A percentile compares a stretch with the other conserved stretches of the same genome.
Conservation (phyloP, 2,329 filamentous ascomycete genomes). For the Emmonsiellopsis sp. region DNA sequence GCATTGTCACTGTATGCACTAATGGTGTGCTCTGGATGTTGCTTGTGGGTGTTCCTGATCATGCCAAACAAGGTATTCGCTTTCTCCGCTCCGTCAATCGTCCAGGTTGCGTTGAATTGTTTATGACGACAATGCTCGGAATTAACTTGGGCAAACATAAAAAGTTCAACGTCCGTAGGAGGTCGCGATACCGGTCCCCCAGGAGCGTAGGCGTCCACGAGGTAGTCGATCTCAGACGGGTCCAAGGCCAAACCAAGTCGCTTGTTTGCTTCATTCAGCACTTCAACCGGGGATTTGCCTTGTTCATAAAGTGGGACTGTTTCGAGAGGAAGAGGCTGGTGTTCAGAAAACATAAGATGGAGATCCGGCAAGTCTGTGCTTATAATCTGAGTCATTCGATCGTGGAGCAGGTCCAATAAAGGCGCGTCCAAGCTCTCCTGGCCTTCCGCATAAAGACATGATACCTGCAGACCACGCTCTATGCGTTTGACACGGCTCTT, state of each 20-base stretch:
- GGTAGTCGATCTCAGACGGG: conserved; percentile 80
- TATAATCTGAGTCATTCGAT: conserved; percentile 92
- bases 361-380: conserved; percentile 59
- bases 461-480: conserved; percentile 75
- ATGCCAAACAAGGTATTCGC: conserved; percentile 80
- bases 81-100: conserved; percentile 77
- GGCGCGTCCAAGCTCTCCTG: conserved; percentile 47
- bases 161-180: conserved; percentile 86
- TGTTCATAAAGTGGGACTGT: conserved; percentile 65
- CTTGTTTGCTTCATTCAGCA: conserved; percentile 75
- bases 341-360: conserved; percentile 68
- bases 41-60: conserved; percentile 90
- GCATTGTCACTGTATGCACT: conserved; percentile 98
- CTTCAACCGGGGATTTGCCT: conserved; percentile 56
- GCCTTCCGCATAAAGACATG: conserved; percentile 52
- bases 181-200: conserved; percentile 50
- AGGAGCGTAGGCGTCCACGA: conserved; percentile 72
- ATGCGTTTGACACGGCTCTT: conserved; percentile 64
- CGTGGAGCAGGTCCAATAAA: conserved; percentile 61
- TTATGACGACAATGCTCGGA: conserved; percentile 87
- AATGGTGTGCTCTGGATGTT: conserved; percentile 68
- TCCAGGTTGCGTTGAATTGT: conserved; percentile 96
- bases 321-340: conserved; percentile 55
- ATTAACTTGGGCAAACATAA: conserved; percentile 99
- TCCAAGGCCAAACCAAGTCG: conserved; percentile 80